Conservation (phyloP, 2,329 filamentous ascomycete species). For the Thelonectria rubi region DNA sequence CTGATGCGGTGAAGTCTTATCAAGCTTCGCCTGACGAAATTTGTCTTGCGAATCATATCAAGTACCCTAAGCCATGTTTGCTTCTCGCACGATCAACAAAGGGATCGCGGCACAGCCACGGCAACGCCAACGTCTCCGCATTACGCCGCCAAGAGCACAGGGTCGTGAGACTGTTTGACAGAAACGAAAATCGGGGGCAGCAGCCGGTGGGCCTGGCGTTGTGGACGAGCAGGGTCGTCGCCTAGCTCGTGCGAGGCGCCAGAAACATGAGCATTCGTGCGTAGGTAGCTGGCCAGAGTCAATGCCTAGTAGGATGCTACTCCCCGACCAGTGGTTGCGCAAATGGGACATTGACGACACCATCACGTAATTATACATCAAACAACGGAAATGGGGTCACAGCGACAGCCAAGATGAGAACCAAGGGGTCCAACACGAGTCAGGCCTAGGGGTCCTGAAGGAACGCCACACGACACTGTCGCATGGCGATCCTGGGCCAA, state of each 20-base stretch:
- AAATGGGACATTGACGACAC: neutral
- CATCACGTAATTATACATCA: neutral
- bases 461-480: neutral
- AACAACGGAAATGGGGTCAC: neutral
- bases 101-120: neutral
- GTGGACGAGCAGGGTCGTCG: slow-evolving; percentile 17
- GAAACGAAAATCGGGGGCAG: slow-evolving; percentile 16
- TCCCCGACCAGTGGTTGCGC: neutral
- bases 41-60: neutral
- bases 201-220: slow-evolving; percentile 17
- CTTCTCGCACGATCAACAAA: slow-evolving; percentile 9
- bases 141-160: slow-evolving; percentile 1
- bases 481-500: neutral
- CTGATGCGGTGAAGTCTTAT: neutral
- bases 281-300: slow-evolving; percentile 7
- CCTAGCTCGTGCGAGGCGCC: slow-evolving; percentile 7
- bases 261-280: neutral
- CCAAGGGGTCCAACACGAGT: neutral
- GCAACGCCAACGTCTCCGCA: slow-evolving; percentile 1
- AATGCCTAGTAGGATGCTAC: neutral
- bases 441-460: neutral
- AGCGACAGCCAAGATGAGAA: neutral
- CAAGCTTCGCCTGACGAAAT: neutral
- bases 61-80: neutral
- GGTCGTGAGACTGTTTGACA: slow-evolving; percentile 6